Percentiles rank a stretch among this genome's conserved stretches.
phyloP scores from a whole-genome alignment of 352 stramenopile genomes.

The Blastocystis sp. region DNA sequence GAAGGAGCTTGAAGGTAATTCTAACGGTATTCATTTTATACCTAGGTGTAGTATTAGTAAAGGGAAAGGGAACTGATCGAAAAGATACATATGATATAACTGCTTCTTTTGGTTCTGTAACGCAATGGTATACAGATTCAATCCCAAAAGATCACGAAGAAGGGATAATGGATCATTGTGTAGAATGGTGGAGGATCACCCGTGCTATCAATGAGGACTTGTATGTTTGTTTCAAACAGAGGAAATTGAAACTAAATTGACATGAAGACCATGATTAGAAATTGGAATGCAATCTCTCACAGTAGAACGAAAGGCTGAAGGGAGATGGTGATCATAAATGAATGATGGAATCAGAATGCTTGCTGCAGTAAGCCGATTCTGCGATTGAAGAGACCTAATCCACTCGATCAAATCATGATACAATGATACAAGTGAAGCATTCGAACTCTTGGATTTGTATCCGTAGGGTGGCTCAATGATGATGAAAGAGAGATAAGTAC shows the following conservation, averaged over 20 bases:
- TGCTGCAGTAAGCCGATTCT: background rate
- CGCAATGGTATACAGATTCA: background rate
- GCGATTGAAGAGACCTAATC: background rate
- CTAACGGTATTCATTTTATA: background rate
- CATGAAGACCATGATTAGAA: background rate
- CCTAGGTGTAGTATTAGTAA: constrained; percentile 3
- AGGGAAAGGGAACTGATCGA: background rate
- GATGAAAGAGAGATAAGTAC: background rate
- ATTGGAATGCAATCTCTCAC: background rate
- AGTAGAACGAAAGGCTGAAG: background rate
- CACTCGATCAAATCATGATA: constrained; percentile 5
- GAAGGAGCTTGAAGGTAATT: background rate
- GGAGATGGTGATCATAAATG: constrained; percentile 22
- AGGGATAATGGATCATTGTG: background rate
- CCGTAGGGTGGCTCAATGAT: constrained; percentile 15
- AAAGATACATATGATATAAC: background rate
- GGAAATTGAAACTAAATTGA: constrained; percentile 9
- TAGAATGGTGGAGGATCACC: constrained; percentile 8
- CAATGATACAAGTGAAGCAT: background rate
- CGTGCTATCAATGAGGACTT: background rate
- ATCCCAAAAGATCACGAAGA: background rate
- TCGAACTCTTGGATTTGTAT: constrained; percentile 22
- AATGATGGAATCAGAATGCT: constrained; percentile 1
- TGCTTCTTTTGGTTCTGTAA: background rate
- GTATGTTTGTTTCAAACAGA: background rate